These are phyloP conservation scores for Candida khao-thaluensis DNA, from an alignment of 805 yeast genomes.

Conservation along the genomic window DNA sequence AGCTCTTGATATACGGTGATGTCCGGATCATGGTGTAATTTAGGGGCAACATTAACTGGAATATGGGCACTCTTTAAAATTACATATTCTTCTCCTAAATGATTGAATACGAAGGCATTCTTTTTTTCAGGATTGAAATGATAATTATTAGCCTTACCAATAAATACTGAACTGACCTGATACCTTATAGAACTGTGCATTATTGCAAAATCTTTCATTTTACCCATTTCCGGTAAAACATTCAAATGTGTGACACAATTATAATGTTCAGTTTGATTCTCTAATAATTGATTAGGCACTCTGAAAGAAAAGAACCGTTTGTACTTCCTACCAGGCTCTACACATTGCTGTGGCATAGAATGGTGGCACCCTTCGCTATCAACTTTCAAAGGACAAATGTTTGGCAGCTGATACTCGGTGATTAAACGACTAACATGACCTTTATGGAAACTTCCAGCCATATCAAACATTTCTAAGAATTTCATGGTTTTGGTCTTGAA, in stretches of 20 bases:
- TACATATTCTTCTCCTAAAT: conserved; percentile 39
- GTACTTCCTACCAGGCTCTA: conserved; percentile 17
- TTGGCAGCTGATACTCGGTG: conserved; percentile 18
- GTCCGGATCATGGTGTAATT: conserved; percentile 10
- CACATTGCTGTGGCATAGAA: not conserved
- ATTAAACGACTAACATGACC: conserved; percentile 33
- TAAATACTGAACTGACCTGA: conserved; percentile 35
- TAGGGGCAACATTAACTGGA: conserved; percentile 4
- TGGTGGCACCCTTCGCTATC: conserved; percentile 11
- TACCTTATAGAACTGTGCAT: conserved; percentile 28
- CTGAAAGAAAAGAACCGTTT: conserved; percentile 44
- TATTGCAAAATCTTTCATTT: conserved; percentile 29
- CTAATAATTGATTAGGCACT: conserved; percentile 36
- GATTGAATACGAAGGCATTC: conserved; percentile 28
- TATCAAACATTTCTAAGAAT: conserved; percentile 50
- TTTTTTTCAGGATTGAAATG: conserved; percentile 18
- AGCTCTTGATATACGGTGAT: conserved; percentile 20
- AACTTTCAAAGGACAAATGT: not conserved
- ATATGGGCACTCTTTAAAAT: conserved; percentile 30
- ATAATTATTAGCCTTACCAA: conserved; percentile 38
- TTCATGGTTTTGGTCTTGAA: conserved; percentile 22
- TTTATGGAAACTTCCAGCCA: conserved; percentile 51
- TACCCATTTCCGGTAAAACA: conserved; percentile 38
- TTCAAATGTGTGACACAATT: conserved; percentile 29
- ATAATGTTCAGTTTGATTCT: conserved; percentile 36